These are phyloP conservation scores for Penicillium palitans DNA, from an alignment of 2,329 filamentous ascomycete genomes.

Conservation along the genomic window DNA sequence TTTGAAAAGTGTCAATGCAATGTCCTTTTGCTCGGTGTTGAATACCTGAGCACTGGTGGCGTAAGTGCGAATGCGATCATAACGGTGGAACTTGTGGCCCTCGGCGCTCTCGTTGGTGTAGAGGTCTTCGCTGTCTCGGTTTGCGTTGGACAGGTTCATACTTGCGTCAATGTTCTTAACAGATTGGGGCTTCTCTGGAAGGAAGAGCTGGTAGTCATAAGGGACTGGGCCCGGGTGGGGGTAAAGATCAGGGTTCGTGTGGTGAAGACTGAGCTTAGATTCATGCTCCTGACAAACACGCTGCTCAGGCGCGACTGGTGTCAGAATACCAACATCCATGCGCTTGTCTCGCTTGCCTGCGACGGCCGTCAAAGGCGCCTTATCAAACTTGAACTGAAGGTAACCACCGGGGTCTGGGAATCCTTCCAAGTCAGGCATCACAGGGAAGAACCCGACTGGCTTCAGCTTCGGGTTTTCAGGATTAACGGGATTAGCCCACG, in stretches of 20 bases:
- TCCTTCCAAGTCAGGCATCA: slow-evolving; percentile 62
- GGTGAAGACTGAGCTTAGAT: slow-evolving; percentile 50
- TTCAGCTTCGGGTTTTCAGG: slow-evolving; percentile 59
- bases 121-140: slow-evolving; percentile 54
- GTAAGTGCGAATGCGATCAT: slow-evolving; percentile 60
- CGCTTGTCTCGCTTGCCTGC: slow-evolving; percentile 57
- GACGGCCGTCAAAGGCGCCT: slow-evolving; percentile 54
- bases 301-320: slow-evolving; percentile 53
- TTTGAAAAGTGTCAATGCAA: slow-evolving; percentile 61
- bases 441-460: slow-evolving; percentile 60
- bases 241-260: slow-evolving; percentile 51
- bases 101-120: slow-evolving; percentile 50
- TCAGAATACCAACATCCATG: slow-evolving; percentile 59
- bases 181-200: slow-evolving; percentile 52
- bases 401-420: slow-evolving; percentile 60
- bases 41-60: slow-evolving; percentile 57
- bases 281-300: slow-evolving; percentile 50
- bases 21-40: slow-evolving; percentile 54
- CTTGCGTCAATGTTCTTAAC: slow-evolving; percentile 57
- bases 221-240: slow-evolving; percentile 55
- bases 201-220: slow-evolving; percentile 61
- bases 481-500: slow-evolving; percentile 62
- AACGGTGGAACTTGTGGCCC: slow-evolving; percentile 52
- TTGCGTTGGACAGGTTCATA: slow-evolving; percentile 54
- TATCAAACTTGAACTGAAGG: slow-evolving; percentile 62